A percentile compares a stretch with the other conserved stretches of the same genome.
Conservation (phyloP, 345 rosid species). For the Eucalyptus erythrocorys region DNA sequence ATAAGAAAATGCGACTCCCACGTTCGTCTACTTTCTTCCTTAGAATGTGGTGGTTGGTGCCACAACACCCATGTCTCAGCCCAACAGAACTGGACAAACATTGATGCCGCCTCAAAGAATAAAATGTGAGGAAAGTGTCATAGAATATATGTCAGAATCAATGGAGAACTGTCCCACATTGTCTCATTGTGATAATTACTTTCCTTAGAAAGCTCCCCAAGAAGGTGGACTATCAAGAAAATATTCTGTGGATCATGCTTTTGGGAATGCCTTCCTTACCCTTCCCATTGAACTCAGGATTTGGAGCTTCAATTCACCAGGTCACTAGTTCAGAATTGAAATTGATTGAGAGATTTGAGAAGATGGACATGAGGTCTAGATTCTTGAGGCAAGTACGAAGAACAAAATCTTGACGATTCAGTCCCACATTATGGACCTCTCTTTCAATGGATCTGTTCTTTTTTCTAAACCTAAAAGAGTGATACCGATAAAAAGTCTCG, state of each 20-base stretch:
- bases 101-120: background rate
- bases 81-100: background rate
- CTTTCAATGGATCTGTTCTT: background rate
- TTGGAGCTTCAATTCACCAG: background rate
- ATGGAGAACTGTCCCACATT: background rate
- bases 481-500: background rate
- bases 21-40: background rate
- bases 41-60: background rate
- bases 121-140: background rate
- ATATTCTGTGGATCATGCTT: background rate
- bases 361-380: background rate
- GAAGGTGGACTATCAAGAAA: background rate
- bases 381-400: background rate
- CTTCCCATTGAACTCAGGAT: background rate
- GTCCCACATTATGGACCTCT: background rate
- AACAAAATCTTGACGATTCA: background rate
- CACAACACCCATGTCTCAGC: background rate
- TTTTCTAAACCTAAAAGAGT: background rate
- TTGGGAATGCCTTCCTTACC: background rate
- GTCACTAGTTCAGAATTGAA: background rate
- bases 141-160: background rate
- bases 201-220: background rate
- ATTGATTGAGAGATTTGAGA: background rate
- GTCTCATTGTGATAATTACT: background rate
- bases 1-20: background rate